Conservation (phyloP, 257 asterid species). For the Solanum tarapatanum region DNA sequence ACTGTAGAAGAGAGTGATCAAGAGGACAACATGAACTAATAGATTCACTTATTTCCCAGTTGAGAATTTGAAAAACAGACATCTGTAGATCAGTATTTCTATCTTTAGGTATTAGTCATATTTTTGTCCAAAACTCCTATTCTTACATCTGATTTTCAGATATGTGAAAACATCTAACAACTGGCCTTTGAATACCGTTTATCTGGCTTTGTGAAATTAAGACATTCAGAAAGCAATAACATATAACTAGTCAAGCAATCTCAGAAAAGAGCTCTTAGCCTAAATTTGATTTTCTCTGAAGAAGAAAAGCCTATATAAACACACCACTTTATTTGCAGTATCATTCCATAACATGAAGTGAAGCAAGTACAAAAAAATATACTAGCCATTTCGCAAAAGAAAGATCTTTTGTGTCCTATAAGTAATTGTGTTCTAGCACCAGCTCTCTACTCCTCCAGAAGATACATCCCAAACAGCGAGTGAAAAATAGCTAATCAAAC, state of each 20-base stretch:
- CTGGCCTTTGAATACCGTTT: neutral
- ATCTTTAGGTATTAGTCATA: neutral
- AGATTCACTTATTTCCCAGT: neutral
- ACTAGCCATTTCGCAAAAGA: neutral
- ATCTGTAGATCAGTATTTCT: neutral
- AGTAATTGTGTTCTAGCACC: neutral
- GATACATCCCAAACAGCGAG: neutral
- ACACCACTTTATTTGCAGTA: neutral
- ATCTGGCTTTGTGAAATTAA: neutral
- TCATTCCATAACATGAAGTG: neutral
- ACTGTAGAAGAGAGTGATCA: neutral
- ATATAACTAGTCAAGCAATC: neutral
- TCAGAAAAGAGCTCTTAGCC: neutral
- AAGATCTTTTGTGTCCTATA: neutral
- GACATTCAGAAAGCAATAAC: neutral
- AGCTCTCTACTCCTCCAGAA: neutral
- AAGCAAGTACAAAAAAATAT: neutral
- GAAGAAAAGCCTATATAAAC: neutral
- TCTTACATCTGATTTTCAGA: neutral
- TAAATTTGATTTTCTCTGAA: neutral
- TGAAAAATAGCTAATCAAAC: neutral
- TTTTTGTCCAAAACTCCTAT: neutral
- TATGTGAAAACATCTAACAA: neutral
- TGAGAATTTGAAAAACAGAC: neutral
- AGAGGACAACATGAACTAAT: neutral